phyloP scores from a whole-genome alignment of 2,329 filamentous ascomycete species.

The Thelonectria rubi region DNA sequence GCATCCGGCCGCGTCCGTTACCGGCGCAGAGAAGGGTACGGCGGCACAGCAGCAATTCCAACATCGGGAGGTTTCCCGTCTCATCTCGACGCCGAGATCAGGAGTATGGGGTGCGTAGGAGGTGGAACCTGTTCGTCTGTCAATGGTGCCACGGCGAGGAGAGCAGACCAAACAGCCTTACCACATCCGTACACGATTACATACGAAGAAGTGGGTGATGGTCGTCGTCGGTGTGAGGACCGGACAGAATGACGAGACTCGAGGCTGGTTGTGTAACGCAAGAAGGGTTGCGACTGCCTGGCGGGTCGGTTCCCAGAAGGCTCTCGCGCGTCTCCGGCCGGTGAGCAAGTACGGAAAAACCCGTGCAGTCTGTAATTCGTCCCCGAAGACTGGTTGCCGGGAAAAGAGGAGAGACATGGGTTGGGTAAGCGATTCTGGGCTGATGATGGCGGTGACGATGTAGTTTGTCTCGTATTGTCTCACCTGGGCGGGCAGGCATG shows the following conservation, averaged over 20 bases:
- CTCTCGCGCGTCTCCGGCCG: neutral
- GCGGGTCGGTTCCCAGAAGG: conserved; percentile 7
- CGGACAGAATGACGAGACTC: neutral
- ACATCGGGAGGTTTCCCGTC: conserved; percentile 2
- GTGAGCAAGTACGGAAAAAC: neutral
- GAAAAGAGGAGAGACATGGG: neutral
- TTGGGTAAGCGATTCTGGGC: conserved; percentile 8
- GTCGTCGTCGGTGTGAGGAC: neutral
- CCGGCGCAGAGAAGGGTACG: neutral
- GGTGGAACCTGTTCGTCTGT: conserved; percentile 28
- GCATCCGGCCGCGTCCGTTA: neutral
- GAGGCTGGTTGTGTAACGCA: conserved; percentile 6
- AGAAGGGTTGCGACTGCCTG: conserved; percentile 2
- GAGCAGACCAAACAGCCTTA: conserved; percentile 16
- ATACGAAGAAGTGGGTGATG: neutral
- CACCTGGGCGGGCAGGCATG: neutral
- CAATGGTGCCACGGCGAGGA: conserved; percentile 28
- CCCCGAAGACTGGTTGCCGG: neutral
- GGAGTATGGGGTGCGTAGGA: conserved; percentile 14
- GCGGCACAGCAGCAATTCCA: conserved; percentile 5
- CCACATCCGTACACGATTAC: conserved; percentile 7
- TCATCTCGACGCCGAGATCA: conserved; percentile 21
- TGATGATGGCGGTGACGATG: conserved; percentile 15
- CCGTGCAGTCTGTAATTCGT: conserved; percentile 5
- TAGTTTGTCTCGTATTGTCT: neutral